Percentiles rank a stretch among this genome's conserved stretches.
Conservation (phyloP, 805 yeast genomes). For the Kluyveromyces aestuarii region DNA sequence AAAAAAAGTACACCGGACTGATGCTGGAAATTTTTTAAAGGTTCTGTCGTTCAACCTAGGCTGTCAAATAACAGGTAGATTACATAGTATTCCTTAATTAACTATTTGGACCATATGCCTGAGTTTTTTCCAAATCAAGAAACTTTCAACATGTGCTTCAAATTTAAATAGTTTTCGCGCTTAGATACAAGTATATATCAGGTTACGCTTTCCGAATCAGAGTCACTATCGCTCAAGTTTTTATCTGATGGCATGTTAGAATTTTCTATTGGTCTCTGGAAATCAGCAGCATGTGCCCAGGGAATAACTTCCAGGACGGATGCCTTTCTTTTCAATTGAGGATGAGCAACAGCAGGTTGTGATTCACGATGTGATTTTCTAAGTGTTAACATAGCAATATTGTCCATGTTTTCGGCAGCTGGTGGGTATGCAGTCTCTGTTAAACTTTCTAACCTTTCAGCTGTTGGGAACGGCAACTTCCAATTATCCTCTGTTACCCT, state of each 20-base stretch:
- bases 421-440: background rate
- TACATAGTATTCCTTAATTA: too few relatives aligned
- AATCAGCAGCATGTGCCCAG: constrained; percentile 77
- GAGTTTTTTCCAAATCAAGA: too few relatives aligned
- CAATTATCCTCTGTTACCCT: constrained; percentile 76
- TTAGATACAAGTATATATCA: background rate
- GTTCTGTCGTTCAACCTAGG: too few relatives aligned
- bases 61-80: too few relatives aligned
- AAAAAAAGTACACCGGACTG: too few relatives aligned
- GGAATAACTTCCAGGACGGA: constrained; percentile 35
- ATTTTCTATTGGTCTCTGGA: constrained; percentile 46
- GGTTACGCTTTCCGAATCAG: constrained; percentile 12
- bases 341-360: constrained; percentile 1
- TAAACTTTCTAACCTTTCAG: constrained; percentile 18
- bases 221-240: constrained; percentile 18
- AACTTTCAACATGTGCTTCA: too few relatives aligned
- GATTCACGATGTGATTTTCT: background rate
- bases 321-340: constrained; percentile 17
- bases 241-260: constrained; percentile 6
- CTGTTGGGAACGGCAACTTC: constrained; percentile 64
- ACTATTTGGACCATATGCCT: too few relatives aligned
- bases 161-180: too few relatives aligned
- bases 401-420: constrained; percentile 5
- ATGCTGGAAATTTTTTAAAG: too few relatives aligned
- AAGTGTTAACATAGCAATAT: background rate